Conservation (phyloP, 768 basidiomycete genomes). For the Infundibulicybe gibba region DNA sequence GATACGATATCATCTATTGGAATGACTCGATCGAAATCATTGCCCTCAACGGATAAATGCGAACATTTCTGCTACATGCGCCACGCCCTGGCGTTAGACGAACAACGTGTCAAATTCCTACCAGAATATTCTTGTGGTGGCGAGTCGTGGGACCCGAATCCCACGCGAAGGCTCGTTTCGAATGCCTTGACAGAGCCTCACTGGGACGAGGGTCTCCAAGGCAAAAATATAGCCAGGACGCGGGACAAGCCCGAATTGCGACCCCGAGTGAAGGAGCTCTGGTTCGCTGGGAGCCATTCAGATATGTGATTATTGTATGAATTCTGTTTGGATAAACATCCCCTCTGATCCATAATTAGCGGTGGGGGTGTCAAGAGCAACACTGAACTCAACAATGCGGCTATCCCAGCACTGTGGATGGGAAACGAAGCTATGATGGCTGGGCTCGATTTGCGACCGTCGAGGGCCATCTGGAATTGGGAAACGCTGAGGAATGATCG, state of each 20-base stretch:
- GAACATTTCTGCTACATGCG: constrained; percentile 37
- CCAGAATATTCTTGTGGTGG: constrained; percentile 35
- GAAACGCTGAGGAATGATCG: neutral
- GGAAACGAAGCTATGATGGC: neutral
- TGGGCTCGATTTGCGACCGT: neutral
- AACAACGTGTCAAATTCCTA: constrained; percentile 42
- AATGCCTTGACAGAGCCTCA: no score
- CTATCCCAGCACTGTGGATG: neutral
- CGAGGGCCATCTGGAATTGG: neutral
- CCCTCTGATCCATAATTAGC: neutral
- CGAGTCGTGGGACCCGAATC: neutral
- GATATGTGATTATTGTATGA: constrained; percentile 24
- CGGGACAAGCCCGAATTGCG: constrained; percentile 7
- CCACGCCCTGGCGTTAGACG: constrained; percentile 45
- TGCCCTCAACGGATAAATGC: constrained; percentile 25
- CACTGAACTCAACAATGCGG: neutral
- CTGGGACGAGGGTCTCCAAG: no score
- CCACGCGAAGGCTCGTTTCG: neutral
- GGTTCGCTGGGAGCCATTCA: constrained; percentile 37
- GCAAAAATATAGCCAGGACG: constrained; percentile 5
- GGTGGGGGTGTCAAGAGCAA: neutral
- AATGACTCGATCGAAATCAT: constrained; percentile 19
- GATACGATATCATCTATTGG: constrained; percentile 47
- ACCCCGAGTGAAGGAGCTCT: constrained; percentile 31
- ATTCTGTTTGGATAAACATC: no score